Percentiles rank a stretch among this genome's conserved stretches.
Evolutionary conservation across 2,329 filamentous ascomycete genomes (phyloP).

Genomic region (Aspergillus unguis): DNA sequence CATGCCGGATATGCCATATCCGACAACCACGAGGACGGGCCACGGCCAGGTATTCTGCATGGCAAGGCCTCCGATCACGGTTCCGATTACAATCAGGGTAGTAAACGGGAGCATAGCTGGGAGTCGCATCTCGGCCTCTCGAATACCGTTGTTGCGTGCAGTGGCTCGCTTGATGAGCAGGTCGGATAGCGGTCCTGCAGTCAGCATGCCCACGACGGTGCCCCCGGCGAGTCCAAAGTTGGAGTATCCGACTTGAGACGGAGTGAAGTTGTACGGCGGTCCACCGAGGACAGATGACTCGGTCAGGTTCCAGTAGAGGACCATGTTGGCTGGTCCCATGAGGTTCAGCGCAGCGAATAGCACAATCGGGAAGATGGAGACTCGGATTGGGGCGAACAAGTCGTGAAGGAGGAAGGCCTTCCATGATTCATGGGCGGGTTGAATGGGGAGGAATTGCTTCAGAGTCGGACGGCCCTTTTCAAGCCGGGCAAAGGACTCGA

Average conservation of each 20-base stretch:
- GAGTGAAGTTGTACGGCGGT: conserved; percentile 4
- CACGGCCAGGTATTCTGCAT: not conserved
- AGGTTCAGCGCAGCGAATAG: not conserved
- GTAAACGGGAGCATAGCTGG: conserved; percentile 1
- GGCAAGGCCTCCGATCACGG: not conserved
- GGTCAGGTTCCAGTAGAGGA: conserved; percentile 10
- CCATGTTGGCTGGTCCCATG: conserved; percentile 1
- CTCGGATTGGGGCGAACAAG: not conserved
- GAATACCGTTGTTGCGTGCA: not conserved
- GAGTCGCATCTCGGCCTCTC: conserved; percentile 9
- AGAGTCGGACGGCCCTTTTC: not conserved
- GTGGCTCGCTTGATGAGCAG: not conserved
- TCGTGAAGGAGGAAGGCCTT: conserved; percentile 6
- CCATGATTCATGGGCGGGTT: not conserved
- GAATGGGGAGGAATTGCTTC: conserved; percentile 1
- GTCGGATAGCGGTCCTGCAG: conserved; percentile 8
- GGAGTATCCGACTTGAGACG: not conserved
- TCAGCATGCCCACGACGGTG: not conserved
- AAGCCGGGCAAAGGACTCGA: not conserved
- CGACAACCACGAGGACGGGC: conserved; percentile 2
- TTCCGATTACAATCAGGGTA: not conserved
- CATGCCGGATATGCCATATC: conserved; percentile 1
- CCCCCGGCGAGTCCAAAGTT: conserved; percentile 9
- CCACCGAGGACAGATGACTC: conserved; percentile 1
- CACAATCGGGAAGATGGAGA: conserved; percentile 5